Evolutionary conservation across 768 basidiomycete genomes (phyloP), one percentile per base, ranked within the genome.

Genomic region (Rhizopogon sp.): DNA sequence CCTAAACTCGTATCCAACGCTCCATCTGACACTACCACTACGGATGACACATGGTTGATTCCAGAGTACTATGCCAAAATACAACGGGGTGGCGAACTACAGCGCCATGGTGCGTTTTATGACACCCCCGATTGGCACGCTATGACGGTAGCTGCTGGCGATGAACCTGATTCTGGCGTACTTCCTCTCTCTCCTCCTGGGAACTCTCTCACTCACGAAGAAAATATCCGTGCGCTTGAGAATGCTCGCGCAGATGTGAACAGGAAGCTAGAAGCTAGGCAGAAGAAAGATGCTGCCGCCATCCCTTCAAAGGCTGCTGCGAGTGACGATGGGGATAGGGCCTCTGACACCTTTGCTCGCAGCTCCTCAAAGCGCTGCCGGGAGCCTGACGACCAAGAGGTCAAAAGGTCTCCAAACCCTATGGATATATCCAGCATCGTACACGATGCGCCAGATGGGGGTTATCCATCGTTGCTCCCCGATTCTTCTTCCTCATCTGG

Each of bases 81-180:
- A 6, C 47, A 49, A 10, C 52, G 31, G 11, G 25, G 20, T 25
- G 9, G 31, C 6, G 11, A 3, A 20, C 28, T 53, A 2, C 31
- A 31, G 10, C 52, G 52, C 25, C 52, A 53, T 2, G 52, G 52
- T 53, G 44, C 52, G 20, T 53, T 53, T 16, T 53, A 53, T n/a
- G 45, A 20, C 14, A 37, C 37, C n/a, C 52, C 52, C 14, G 20
- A 50, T 25, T 53, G 52, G 52, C 11, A 31, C 16, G 9, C 52
- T 10, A 53, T 53, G 52, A 14, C 46, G 11, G 31, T 13, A 35
- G 13, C 14, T 14, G 7, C 46, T 35, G 31, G 20, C 8, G 33
- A 13, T 47, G 17, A 20, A 20, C 13, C 31, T 22, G 13, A 47
- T 20, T 33, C 31, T 20, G 17, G 45, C 17, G 13, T 6, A 10